Evolutionary conservation across 192 early-diverging fungal genomes (phyloP).

Genomic region (Backusella australiensis): DNA sequence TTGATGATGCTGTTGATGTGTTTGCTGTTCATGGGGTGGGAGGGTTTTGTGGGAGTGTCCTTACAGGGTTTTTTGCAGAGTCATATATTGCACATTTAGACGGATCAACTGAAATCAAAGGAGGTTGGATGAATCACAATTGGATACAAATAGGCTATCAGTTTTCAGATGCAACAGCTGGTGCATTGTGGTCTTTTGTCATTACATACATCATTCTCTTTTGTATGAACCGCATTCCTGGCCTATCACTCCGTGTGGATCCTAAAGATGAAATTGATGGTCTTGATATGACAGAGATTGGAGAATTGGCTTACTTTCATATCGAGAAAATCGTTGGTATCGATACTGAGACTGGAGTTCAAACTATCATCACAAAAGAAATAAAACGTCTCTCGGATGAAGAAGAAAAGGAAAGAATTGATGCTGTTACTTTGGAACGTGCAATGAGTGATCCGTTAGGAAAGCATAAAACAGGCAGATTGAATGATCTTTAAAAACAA

Average conservation of each 20-base stretch:
- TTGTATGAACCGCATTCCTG: constrained; percentile 77
- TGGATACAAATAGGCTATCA: constrained; percentile 85
- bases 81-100: constrained; percentile 70
- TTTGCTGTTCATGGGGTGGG: constrained; percentile 89
- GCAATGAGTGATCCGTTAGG: not conserved
- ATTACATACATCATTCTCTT: constrained; percentile 73
- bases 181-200: constrained; percentile 71
- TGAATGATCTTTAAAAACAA: not conserved
- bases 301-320: constrained; percentile 60
- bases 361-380: not conserved
- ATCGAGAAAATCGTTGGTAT: constrained; percentile 33
- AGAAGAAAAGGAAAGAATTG: not conserved
- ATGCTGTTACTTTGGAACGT: not conserved
- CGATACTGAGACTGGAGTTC: constrained; percentile 1
- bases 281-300: constrained; percentile 79
- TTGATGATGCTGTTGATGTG: constrained; percentile 91
- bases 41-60: constrained; percentile 73
- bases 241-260: constrained; percentile 74
- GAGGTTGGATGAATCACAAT: constrained; percentile 74
- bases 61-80: constrained; percentile 91
- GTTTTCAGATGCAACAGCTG: constrained; percentile 71
- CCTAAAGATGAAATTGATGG: constrained; percentile 67
- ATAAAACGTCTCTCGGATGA: not conserved
- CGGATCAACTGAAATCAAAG: constrained; percentile 57
- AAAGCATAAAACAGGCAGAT: not conserved